Conservation (phyloP, 2,329 filamentous ascomycete species). For the Periconia sp. region DNA sequence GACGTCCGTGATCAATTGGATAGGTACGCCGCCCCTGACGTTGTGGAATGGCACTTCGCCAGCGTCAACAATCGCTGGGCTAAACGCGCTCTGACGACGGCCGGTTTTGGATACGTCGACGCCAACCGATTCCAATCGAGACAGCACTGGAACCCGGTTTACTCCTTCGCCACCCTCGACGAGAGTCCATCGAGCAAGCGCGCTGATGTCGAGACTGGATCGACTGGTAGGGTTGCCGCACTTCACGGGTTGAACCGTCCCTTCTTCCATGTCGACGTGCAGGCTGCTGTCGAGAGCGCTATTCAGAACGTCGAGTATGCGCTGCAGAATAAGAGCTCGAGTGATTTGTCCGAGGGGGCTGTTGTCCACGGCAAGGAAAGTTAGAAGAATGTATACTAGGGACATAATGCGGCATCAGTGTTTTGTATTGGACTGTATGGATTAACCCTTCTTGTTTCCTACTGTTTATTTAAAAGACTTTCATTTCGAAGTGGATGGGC, state of each 20-base stretch:
- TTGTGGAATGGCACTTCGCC: slow-evolving; percentile 95
- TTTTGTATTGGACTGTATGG: no score
- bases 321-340: slow-evolving; percentile 9
- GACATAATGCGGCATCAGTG: no score
- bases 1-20: slow-evolving; percentile 95
- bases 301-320: slow-evolving; percentile 70
- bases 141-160: slow-evolving; percentile 84
- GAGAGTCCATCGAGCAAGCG: slow-evolving; percentile 56
- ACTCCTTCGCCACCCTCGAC: slow-evolving; percentile 87
- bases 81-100: slow-evolving; percentile 82
- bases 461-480: no score
- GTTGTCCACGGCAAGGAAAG: slow-evolving; percentile 1
- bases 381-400: not conserved
- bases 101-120: slow-evolving; percentile 77
- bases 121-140: slow-evolving; percentile 51
- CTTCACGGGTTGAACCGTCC: slow-evolving; percentile 87
- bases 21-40: slow-evolving; percentile 74
- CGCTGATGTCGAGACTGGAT: slow-evolving; percentile 15
- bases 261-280: slow-evolving; percentile 91
- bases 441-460: no score
- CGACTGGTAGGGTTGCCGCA: slow-evolving; percentile 55
- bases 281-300: slow-evolving; percentile 83
- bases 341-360: slow-evolving; percentile 2
- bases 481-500: no score
- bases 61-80: slow-evolving; percentile 93